Percentiles rank a stretch among this genome's conserved stretches.
phyloP scores from a whole-genome alignment of 2,329 filamentous ascomycete species.

The Beauveria varroae region DNA sequence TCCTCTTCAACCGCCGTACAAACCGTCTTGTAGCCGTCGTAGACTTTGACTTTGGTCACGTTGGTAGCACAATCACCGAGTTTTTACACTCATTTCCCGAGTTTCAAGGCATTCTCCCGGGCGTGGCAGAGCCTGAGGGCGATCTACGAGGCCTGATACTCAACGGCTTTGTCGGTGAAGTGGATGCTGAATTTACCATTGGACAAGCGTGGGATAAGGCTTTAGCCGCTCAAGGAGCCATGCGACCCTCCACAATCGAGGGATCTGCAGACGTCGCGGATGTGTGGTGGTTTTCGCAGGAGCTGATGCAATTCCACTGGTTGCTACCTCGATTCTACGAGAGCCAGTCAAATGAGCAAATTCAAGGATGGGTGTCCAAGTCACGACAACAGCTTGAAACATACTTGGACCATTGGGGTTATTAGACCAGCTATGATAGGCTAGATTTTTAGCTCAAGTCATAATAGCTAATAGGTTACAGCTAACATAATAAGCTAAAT shows the following conservation, averaged over 20 bases:
- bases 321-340: neutral
- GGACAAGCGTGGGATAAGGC: slow-evolving; percentile 4
- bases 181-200: neutral
- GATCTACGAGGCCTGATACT: neutral
- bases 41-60: slow-evolving; percentile 7
- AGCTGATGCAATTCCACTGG: slow-evolving; percentile 10
- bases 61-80: slow-evolving; percentile 1
- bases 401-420: slow-evolving; percentile 4
- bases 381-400: neutral
- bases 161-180: neutral
- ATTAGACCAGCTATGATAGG: neutral
- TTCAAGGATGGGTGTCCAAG: neutral
- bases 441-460: no score
- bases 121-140: neutral
- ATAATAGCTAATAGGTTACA: no score
- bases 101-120: neutral
- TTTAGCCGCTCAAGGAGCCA: neutral
- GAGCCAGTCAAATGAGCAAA: neutral
- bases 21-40: neutral
- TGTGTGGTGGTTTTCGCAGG: slow-evolving; percentile 12
- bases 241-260: neutral
- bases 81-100: neutral
- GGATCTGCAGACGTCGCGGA: neutral
- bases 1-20: neutral
- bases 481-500: no score